Conservation (phyloP, 176 grass and related monocot genomes). For the Oryza meyeriana region DNA sequence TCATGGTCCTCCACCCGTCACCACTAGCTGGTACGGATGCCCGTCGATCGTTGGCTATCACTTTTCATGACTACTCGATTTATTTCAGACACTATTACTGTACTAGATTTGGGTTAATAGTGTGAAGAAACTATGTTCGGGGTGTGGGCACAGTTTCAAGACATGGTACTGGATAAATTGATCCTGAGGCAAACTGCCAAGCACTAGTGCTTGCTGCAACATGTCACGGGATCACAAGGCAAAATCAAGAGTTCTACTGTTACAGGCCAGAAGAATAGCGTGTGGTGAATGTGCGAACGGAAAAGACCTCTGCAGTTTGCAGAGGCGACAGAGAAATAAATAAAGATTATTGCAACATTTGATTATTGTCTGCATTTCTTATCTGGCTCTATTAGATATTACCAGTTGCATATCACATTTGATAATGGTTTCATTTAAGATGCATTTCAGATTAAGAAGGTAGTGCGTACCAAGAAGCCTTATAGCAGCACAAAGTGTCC, state of each 20-base stretch:
- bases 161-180: constrained; percentile 5
- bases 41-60: background rate
- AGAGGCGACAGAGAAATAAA: background rate
- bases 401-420: background rate
- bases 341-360: background rate
- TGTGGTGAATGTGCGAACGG: background rate
- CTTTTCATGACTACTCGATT: background rate
- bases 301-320: background rate
- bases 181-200: background rate
- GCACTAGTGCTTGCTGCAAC: background rate
- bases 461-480: constrained; percentile 65
- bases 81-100: background rate
- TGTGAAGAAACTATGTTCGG: background rate
- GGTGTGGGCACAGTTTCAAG: background rate
- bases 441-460: background rate
- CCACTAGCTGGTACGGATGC: background rate
- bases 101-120: background rate
- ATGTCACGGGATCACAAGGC: background rate
- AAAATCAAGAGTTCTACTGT: background rate
- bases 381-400: background rate
- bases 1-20: background rate
- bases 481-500: constrained; percentile 85
- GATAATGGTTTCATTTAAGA: background rate
- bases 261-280: background rate
- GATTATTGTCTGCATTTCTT: background rate